Evolutionary conservation across 371 early-diverging fungal species (phyloP), one percentile per base, ranked within the genome.

Genomic region (Thermomucor indicae-seudaticae): DNA sequence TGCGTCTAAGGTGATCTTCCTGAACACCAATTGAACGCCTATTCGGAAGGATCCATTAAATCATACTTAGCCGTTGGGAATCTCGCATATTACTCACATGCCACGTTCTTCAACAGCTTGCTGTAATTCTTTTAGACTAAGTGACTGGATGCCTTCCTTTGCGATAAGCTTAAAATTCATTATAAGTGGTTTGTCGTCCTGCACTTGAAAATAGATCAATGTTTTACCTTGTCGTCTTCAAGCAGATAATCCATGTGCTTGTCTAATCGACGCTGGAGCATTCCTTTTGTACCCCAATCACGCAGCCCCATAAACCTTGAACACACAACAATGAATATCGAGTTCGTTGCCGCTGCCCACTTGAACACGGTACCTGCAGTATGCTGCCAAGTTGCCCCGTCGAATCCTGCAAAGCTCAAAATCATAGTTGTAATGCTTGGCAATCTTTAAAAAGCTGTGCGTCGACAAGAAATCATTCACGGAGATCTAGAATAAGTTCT

Each of bases 51-150:
- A 24, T 24, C 24, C 17, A 11, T 7, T 14, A 14, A 44, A n/a
- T 44, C 20, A 1, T 2, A 3, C 19, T 14, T 32, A 10, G 32
- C 32, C 14, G 10, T 23, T 5, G 19, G 43, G 0, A 23, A 28
- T 44, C 12, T 3, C 17, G 27, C 4, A 6, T 4, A 8, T 16
- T 24, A 53, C 66, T 64, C 60, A 72, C 84, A 84, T 81, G 40
- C 84, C 84, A 47, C 84, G 81, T 47, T 84, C 85, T 47, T 82
- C 83, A 20, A 67, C 70, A 14, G 81, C 85, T 20, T 67, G 41
- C 17, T 78, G 75, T 24, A 84, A 46, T 42, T 81, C 79, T 10
- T 58, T 20, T 3, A 56, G 32, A 6, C 55, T 61, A 24, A 84
- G 58, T 0, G 54, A 58, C 34, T 81, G 76, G 0, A 82, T 47